Evolutionary conservation across 345 rosid genomes (phyloP), one percentile per base, ranked within the genome.

Genomic region (Gossypium herbaceum): DNA sequence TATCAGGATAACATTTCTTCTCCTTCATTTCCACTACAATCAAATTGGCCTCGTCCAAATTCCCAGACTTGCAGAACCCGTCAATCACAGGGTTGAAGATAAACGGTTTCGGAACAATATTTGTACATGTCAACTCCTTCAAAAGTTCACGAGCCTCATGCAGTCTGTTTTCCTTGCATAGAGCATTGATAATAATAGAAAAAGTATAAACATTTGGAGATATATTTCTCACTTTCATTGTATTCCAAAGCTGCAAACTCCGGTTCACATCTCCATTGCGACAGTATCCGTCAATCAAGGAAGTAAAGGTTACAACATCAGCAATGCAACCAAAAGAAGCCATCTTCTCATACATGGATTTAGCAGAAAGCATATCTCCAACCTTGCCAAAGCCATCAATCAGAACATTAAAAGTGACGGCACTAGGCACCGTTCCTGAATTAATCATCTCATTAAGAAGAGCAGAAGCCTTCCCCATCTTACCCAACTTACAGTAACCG

Each of bases 81-180:
- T 94, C 98, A 80, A 94, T 88, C 75, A 92, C 91, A 71, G 97
- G 97, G 81, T 94, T 94, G 85, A 84, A 94, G 45, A 92, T 76
- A 84, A 94, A 94, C 10, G 98, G 85, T 73, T 87, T 86, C 0
- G 91, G 82, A 60, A 84, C 62, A 22, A 88, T 51, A 70, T 82
- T 80, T 47, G 73, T 85, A 78, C 73, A 43, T 67, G 82, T 88
- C 83, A 94, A 75, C 75, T 85, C 89, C 73, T 76, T 77, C 82
- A 92, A 80, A 83, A 91, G 81, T 15, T 79, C 88, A 45, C 92
- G 86, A 76, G 97, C 98, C 81, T 90, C 89, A n/a, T 83, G 75
- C 78, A 91, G 72, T 76, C 87, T 87, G 77, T 90, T 92, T 68
- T 84, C 89, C 82, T 86, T 94, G 86, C 97, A 91, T 17, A 94